Conservation (phyloP, 2,329 filamentous ascomycete species). For the Lachnellula cervina region DNA sequence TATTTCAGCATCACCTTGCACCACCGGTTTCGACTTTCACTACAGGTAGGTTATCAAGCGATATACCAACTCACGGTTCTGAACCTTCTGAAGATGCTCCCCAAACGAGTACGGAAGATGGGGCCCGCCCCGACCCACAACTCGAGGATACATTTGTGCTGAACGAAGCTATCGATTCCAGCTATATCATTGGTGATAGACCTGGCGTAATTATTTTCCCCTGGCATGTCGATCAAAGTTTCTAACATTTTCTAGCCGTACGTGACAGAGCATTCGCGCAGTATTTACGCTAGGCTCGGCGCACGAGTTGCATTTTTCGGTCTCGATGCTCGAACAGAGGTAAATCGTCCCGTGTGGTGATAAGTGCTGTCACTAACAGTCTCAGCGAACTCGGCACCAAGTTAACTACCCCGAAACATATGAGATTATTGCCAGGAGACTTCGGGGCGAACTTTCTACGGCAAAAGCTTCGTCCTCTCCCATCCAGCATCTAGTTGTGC, state of each 20-base stretch:
- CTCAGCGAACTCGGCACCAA: conserved; percentile 75
- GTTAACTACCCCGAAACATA: conserved; percentile 94
- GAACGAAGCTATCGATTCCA: conserved; percentile 55
- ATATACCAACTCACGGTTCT: conserved; percentile 4
- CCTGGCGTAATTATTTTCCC: conserved; percentile 41
- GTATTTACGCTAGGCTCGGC: conserved; percentile 79
- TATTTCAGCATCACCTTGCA: conserved; percentile 92
- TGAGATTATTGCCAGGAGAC: conserved; percentile 72
- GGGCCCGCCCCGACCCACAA: conserved; percentile 62
- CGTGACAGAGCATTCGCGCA: conserved; percentile 81
- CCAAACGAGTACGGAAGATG: conserved; percentile 58
- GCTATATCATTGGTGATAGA: conserved; percentile 59
- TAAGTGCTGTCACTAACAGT: conserved; percentile 27
- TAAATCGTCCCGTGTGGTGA: conserved; percentile 29
- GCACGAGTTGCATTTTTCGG: conserved; percentile 79
- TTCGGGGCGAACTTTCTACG: conserved; percentile 67
- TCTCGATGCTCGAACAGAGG: conserved; percentile 85
- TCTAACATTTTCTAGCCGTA: conserved; percentile 56
- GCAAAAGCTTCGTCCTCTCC: conserved; percentile 64
- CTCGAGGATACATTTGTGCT: conserved; percentile 69
- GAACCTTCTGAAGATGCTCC: conserved; percentile 34
- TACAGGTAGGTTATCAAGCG: conserved; percentile 51
- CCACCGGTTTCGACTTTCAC: conserved; percentile 84
- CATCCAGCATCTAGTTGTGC: conserved; percentile 81
- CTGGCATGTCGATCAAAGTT: background rate